Conservation (phyloP, 345 rosid genomes). For the Firmiana major region DNA sequence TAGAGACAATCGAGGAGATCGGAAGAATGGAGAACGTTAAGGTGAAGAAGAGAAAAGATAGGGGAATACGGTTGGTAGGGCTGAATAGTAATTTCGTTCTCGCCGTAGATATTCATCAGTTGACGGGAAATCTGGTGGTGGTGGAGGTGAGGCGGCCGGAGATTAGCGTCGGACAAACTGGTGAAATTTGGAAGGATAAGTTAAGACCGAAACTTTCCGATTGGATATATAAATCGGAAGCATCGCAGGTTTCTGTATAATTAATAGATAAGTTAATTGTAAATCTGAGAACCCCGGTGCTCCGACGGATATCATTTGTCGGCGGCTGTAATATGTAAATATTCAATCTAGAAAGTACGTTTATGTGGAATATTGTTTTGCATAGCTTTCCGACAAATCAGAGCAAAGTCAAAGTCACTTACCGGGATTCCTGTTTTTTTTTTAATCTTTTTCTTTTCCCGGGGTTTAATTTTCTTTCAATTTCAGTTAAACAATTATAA, state of each 20-base stretch:
- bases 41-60: conserved; percentile 28
- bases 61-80: conserved; percentile 58
- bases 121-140: conserved; percentile 59
- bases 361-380: background rate
- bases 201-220: conserved; percentile 42
- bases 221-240: conserved; percentile 36
- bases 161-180: conserved; percentile 18
- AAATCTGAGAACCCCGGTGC: background rate
- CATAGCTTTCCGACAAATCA: background rate
- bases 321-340: background rate
- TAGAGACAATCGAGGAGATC: conserved; percentile 44
- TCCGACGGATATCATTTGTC: background rate
- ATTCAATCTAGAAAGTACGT: background rate
- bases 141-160: conserved; percentile 49
- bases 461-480: background rate
- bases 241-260: conserved; percentile 10
- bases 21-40: conserved; percentile 32
- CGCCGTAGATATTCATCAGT: conserved; percentile 43
- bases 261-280: background rate
- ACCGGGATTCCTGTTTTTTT: background rate
- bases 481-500: too few relatives aligned
- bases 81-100: conserved; percentile 41
- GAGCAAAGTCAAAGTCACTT: background rate
- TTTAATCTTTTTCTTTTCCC: background rate
- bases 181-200: conserved; percentile 46